Evolutionary conservation across 2,329 filamentous ascomycete genomes (phyloP), one percentile per base, ranked within the genome.

Genomic region (Niveomyces coronatus): DNA sequence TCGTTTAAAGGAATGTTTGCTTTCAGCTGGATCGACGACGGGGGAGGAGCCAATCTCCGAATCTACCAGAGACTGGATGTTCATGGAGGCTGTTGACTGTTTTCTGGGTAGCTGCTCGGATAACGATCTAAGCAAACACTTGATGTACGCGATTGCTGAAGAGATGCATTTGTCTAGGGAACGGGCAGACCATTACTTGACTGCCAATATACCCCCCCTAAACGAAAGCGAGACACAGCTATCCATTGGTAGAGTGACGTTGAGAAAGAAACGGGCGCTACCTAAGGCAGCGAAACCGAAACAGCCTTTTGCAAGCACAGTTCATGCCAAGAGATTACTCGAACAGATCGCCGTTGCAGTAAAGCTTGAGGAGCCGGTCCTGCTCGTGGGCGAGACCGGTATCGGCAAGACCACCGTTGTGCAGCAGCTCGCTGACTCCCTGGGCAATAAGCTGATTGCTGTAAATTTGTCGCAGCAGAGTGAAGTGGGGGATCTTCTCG

Each of bases 401-500:
- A 95, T 94, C 35, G 91, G 91, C 51, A 99, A 99, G 62, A 99
- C 91, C 0, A 94, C 91, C 0, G 84, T 91, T 18, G 81, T 98
- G 11, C 91, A 99, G 57, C 87, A 95, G 54, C 68, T 99, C 40
- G 87, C 91, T 0, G 79, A 83, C 41, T 74, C 82, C 4, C 70
- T 95, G 19, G 85, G 88, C 2, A 83, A 87, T 53, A 93, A 85
- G 50, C 72, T 99, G 10, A 83, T 87, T 0, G 85, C 88, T 3
- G 87, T 98, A 53, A 99, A 99, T 54, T 60, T 99, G 55, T 98
- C 91, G 0, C 93, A 98, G 55, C 93, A 99, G 57, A 96, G 88
- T 53, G 93, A 99, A 60, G 88, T 84, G 28, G 85, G 88, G n/a
- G 91, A 99, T 62, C 65, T 99, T 10, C 68, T 98, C 1, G 93